Conservation (phyloP, 169 alveolate genomes). For the Eimeria praecox region DNA sequence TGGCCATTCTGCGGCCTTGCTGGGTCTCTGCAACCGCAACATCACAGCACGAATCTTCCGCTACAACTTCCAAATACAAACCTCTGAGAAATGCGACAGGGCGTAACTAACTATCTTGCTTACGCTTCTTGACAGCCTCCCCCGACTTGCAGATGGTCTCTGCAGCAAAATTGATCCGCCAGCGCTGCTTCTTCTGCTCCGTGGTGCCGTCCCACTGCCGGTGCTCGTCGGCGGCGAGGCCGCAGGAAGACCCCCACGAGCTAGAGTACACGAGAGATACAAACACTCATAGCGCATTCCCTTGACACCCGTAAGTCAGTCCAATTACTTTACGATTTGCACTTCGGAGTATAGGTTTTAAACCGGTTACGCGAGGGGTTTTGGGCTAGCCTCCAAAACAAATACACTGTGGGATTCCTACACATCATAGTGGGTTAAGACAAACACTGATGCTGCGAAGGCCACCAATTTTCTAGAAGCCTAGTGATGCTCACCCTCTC, state of each 20-base stretch:
- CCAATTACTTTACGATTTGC: not conserved
- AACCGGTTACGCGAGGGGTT: not conserved
- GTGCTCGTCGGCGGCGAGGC: constrained; percentile 15
- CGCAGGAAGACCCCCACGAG: not conserved
- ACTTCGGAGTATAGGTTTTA: not conserved
- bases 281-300: not conserved
- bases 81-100: not conserved
- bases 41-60: not conserved
- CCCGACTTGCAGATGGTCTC: not conserved
- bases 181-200: constrained; percentile 53
- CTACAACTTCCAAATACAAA: not conserved
- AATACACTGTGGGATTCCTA: not conserved
- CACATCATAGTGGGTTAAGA: not conserved
- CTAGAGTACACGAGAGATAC: not conserved
- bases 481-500: not conserved
- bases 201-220: not conserved
- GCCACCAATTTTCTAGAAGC: not conserved
- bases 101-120: not conserved
- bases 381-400: not conserved
- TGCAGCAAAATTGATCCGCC: not conserved
- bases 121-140: constrained; percentile 42
- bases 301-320: not conserved
- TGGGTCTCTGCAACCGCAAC: constrained; percentile 53
- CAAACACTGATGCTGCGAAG: not conserved
- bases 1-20: constrained; percentile 44